A percentile compares a stretch with the other conserved stretches of the same genome.
Conservation (phyloP, 225 moss, liverwort and hornwort species). For the Bryum argenteum region DNA sequence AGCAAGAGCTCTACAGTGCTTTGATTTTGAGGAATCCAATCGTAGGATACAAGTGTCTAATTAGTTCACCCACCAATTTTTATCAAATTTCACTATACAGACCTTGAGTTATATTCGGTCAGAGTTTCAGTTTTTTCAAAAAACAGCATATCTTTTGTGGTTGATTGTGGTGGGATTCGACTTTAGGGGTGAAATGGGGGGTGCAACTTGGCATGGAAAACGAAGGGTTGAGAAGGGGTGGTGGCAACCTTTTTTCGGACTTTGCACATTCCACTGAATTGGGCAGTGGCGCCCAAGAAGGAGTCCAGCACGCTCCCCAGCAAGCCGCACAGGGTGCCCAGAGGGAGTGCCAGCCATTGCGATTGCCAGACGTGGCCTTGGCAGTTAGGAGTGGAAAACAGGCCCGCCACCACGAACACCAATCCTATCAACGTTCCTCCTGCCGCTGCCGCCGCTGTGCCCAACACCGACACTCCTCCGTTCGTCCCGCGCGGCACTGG, state of each 20-base stretch:
- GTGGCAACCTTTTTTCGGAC: slow-evolving; percentile 78
- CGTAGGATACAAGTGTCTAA: too few relatives aligned
- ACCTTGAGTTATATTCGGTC: too few relatives aligned
- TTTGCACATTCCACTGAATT: slow-evolving; percentile 84
- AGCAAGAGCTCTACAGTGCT: too few relatives aligned
- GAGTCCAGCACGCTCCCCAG: slow-evolving; percentile 87
- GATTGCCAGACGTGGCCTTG: slow-evolving; percentile 44
- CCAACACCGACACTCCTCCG: slow-evolving; percentile 80
- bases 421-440: slow-evolving; percentile 82
- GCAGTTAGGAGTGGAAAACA: slow-evolving; percentile 61
- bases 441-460: slow-evolving; percentile 69
- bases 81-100: too few relatives aligned
- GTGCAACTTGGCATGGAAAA: not conserved
- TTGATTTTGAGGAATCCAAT: too few relatives aligned
- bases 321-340: slow-evolving; percentile 74
- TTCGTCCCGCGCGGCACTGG: slow-evolving; percentile 88
- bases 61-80: too few relatives aligned
- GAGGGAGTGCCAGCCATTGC: slow-evolving; percentile 68
- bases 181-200: too few relatives aligned
- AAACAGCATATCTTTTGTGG: too few relatives aligned
- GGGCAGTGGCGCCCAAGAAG: slow-evolving; percentile 81
- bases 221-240: not conserved
- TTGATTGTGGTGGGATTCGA: too few relatives aligned
- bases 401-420: slow-evolving; percentile 64
- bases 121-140: not conserved